Evolutionary conservation across 306 rosid species (phyloP), one percentile per base, ranked within the genome.

Genomic region (Mimosa pudica): DNA sequence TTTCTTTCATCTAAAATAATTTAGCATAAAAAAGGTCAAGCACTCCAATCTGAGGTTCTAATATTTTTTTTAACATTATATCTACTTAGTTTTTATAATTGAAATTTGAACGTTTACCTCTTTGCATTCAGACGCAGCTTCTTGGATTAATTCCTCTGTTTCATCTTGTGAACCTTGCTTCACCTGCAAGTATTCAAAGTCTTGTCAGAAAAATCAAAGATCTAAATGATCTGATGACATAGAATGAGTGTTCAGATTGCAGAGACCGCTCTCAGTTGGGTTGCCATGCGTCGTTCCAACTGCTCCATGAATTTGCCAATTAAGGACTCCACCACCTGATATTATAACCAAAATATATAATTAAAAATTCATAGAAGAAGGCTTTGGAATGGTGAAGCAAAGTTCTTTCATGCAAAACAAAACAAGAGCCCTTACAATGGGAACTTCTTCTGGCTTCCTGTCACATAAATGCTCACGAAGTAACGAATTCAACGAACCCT

Each of bases 361-460:
- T 6, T 6, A 54, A 17, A 52, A 52, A n/a, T 54, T 60, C n/a
- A 58, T 9, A 8, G 42, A 61, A 74, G 7, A 32, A 80, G 67
- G 33, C 66, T 8, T 4, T 35, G n/a, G 42, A 35, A 35, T 14
- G 20, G 70, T 33, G 69, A 70, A 78, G 47, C 38, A 18, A 16
- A 12, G 68, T 63, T n/a, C 44, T 32, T 63, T n/a, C 68, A 63
- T 11, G 70, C 9, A 75, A 32, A 62, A 30, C 16, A 41, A 62
- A 32, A 61, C 66, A 62, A 32, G 38, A 62, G 64, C 42, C 44
- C 98, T 88, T 86, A 95, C 99, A 33, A 44, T 20, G 71, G 98
- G 98, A 85, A 96, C 89, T 54, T 93, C 99, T 60, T 96, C 99
- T 30, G 88, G 90, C 84, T 81, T 85, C 87, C 84, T 93, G 73